Conservation (phyloP, 1,284 basidiomycete genomes). For the Xerocomus nothofagi region DNA sequence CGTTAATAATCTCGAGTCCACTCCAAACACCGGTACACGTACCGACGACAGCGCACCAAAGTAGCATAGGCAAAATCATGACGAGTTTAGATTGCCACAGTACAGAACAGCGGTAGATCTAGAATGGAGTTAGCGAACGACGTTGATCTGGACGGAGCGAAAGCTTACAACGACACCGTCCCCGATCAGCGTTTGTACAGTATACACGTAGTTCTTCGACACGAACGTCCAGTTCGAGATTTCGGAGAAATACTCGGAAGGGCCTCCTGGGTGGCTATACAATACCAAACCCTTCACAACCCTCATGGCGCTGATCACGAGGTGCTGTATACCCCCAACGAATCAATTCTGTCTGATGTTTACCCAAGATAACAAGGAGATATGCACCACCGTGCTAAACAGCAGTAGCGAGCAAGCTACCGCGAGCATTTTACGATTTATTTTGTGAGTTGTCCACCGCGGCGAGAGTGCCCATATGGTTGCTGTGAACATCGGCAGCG, state of each 20-base stretch:
- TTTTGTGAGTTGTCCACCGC: not conserved
- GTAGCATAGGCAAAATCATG: slow-evolving; percentile 11
- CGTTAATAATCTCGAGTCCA: not conserved
- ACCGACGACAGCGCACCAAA: slow-evolving; percentile 18
- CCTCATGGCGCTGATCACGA: slow-evolving; percentile 15
- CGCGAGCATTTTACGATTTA: slow-evolving; percentile 1
- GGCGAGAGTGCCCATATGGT: slow-evolving; percentile 1
- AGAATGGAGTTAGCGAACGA: not conserved
- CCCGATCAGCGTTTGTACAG: slow-evolving; percentile 32
- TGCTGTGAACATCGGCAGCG: slow-evolving; percentile 9
- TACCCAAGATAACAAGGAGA: not conserved
- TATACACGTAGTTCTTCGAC: slow-evolving; percentile 29
- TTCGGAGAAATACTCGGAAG: slow-evolving; percentile 22
- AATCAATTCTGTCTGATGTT: not conserved
- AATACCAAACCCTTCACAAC: not conserved
- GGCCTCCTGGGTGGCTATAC: slow-evolving; percentile 6
- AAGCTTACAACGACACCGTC: slow-evolving; percentile 26
- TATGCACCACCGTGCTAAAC: slow-evolving; percentile 9
- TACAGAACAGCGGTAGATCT: slow-evolving; percentile 19
- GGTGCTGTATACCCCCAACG: slow-evolving; percentile 8
- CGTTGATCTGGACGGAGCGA: not conserved
- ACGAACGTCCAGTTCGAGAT: slow-evolving; percentile 28
- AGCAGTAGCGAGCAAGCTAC: slow-evolving; percentile 5
- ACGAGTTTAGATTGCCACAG: slow-evolving; percentile 12
- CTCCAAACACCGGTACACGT: not conserved